Conservation (phyloP, 352 stramenopile genomes). For the Phytophthora meadii region DNA sequence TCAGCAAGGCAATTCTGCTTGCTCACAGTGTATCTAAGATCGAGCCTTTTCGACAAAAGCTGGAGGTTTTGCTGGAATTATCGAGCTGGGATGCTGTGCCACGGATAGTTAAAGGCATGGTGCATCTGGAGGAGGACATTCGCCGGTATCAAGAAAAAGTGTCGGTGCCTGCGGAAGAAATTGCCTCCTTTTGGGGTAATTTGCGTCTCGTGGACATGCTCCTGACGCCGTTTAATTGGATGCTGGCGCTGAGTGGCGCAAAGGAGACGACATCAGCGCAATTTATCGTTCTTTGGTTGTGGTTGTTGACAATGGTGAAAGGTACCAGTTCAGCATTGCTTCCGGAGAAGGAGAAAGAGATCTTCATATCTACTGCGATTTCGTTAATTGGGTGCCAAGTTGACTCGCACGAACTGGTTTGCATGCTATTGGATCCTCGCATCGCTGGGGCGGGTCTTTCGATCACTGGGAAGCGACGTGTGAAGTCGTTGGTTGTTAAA, state of each 20-base stretch:
- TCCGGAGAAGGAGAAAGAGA: slow-evolving; percentile 12
- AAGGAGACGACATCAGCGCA: slow-evolving; percentile 45
- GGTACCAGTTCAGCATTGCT: slow-evolving; percentile 15
- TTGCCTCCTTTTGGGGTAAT: slow-evolving; percentile 42
- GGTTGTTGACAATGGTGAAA: slow-evolving; percentile 39
- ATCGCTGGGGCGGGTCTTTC: slow-evolving; percentile 48
- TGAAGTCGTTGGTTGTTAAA: slow-evolving; percentile 54
- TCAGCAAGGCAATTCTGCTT: slow-evolving; percentile 25
- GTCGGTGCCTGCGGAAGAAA: slow-evolving; percentile 14
- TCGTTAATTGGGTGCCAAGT: slow-evolving; percentile 17
- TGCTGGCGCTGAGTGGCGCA: slow-evolving; percentile 47
- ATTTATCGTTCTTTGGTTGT: slow-evolving; percentile 58
- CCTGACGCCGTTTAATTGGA: slow-evolving; percentile 55
- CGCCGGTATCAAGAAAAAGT: slow-evolving; percentile 27
- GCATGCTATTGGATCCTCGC: slow-evolving; percentile 57
- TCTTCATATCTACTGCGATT: slow-evolving; percentile 19
- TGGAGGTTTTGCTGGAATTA: slow-evolving; percentile 14
- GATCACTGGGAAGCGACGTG: slow-evolving; percentile 47
- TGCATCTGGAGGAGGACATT: slow-evolving; percentile 35
- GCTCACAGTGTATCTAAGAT: slow-evolving; percentile 31
- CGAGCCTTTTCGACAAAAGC: slow-evolving; percentile 7
- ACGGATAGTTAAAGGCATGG: slow-evolving; percentile 32
- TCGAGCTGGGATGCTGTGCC: slow-evolving; percentile 26
- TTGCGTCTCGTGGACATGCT: slow-evolving; percentile 41
- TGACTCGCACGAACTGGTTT: slow-evolving; percentile 50